phyloP scores from a whole-genome alignment of 2,329 filamentous ascomycete species.

The Dactylellina haptotyla region DNA sequence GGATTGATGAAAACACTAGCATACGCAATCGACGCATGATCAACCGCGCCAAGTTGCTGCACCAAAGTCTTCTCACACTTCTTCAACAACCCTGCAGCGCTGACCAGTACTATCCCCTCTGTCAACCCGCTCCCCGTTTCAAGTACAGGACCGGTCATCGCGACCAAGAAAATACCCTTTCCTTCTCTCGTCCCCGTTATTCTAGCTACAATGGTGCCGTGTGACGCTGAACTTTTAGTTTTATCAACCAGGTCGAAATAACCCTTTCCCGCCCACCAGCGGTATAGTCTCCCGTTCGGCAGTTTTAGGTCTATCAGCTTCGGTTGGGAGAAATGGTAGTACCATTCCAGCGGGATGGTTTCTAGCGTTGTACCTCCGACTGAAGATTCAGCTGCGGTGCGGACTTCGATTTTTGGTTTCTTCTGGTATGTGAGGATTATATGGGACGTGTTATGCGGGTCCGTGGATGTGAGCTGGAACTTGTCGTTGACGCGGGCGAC shows the following conservation, averaged over 20 bases:
- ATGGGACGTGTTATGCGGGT: background rate
- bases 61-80: constrained; percentile 36
- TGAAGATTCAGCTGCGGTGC: constrained; percentile 5
- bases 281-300: constrained; percentile 16
- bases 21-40: too few relatives aligned
- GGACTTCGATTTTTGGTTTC: constrained; percentile 37
- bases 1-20: too few relatives aligned
- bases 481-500: constrained; percentile 36
- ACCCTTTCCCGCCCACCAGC: constrained; percentile 8
- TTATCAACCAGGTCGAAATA: constrained; percentile 25
- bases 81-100: constrained; percentile 32
- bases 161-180: background rate
- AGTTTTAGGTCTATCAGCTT: constrained; percentile 27
- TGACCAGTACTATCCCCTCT: constrained; percentile 17
- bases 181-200: background rate
- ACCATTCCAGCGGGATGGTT: constrained; percentile 22
- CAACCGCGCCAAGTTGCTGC: too few relatives aligned
- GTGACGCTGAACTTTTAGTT: constrained; percentile 1
- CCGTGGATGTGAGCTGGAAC: constrained; percentile 14
- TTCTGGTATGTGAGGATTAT: constrained; percentile 32
- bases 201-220: background rate
- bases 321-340: constrained; percentile 15
- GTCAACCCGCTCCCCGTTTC: constrained; percentile 1
- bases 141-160: background rate
- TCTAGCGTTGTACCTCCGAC: constrained; percentile 8